Evolutionary conservation across 192 early-diverging fungal genomes (phyloP).

Genomic region (Diversispora epigaea): DNA sequence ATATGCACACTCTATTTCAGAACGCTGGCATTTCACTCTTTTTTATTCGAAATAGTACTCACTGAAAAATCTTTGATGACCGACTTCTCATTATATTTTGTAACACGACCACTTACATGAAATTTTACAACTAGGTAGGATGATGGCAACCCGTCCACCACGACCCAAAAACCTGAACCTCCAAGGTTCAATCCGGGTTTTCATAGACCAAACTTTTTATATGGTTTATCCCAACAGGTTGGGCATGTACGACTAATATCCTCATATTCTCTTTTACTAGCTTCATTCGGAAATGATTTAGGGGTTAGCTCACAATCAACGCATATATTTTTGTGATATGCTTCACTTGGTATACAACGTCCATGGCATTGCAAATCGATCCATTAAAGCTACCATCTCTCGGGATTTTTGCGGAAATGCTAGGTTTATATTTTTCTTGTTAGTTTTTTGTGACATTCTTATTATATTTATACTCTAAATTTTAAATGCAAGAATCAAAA

Average conservation of each 20-base stretch:
- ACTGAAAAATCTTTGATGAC: too few relatives aligned
- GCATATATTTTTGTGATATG: neutral
- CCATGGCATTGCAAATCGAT: too few relatives aligned
- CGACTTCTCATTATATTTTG: too few relatives aligned
- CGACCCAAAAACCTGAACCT: conserved; percentile 26
- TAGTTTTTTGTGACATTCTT: conserved; percentile 7
- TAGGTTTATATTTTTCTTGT: conserved; percentile 8
- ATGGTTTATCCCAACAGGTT: neutral
- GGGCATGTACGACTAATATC: neutral
- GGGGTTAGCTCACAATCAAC: too few relatives aligned
- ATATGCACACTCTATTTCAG: too few relatives aligned
- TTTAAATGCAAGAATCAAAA: conserved; percentile 14
- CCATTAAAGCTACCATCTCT: conserved; percentile 15
- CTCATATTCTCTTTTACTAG: neutral
- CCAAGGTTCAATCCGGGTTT: conserved; percentile 16
- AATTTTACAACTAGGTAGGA: neutral
- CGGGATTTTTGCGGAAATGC: conserved; percentile 8
- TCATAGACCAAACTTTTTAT: conserved; percentile 14
- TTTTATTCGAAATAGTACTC: too few relatives aligned
- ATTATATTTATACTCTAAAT: conserved; percentile 9
- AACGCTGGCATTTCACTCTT: too few relatives aligned
- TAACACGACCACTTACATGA: conserved; percentile 16
- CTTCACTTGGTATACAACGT: neutral
- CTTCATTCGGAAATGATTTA: too few relatives aligned
- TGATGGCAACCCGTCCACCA: neutral